These are phyloP conservation scores for Bauhinia variegata DNA, from an alignment of 306 rosid species.

Conservation along the genomic window DNA sequence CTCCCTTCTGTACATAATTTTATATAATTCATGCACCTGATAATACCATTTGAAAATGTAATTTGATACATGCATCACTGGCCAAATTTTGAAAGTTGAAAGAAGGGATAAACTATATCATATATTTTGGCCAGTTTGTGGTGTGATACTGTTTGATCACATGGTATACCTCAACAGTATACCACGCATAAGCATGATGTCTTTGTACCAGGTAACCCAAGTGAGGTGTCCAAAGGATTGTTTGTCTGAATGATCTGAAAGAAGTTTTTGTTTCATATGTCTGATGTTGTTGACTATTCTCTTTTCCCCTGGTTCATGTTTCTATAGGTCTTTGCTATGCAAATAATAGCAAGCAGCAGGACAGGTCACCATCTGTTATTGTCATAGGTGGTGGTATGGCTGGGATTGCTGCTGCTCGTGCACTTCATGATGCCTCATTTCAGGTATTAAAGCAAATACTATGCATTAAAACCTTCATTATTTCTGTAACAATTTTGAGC, in stretches of 20 bases:
- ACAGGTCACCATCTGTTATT: slow-evolving; percentile 85
- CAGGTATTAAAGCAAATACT: slow-evolving; percentile 55
- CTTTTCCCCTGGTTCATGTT: background rate
- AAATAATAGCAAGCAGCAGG: slow-evolving; percentile 46
- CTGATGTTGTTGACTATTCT: slow-evolving; percentile 22
- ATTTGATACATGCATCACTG: background rate
- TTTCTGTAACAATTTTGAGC: background rate
- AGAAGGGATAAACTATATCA: background rate
- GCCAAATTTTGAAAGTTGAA: background rate
- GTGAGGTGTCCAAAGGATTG: background rate
- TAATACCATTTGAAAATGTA: slow-evolving; percentile 10
- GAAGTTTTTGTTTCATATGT: slow-evolving; percentile 1
- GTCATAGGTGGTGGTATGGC: slow-evolving; percentile 95
- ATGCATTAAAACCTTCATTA: background rate
- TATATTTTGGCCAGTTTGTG: background rate
- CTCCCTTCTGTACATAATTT: background rate
- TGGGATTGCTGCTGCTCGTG: slow-evolving; percentile 91
- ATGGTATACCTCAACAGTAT: no score
- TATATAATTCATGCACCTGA: background rate
- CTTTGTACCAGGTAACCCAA: background rate
- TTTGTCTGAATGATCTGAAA: background rate
- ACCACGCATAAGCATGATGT: background rate
- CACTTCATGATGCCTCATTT: slow-evolving; percentile 88
- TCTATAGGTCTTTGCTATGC: slow-evolving; percentile 63
- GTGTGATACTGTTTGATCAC: background rate